Percentiles rank a stretch among this genome's conserved stretches.
These are phyloP conservation scores for Boletus huronensis DNA, from an alignment of 768 basidiomycete genomes.

Conservation along the genomic window DNA sequence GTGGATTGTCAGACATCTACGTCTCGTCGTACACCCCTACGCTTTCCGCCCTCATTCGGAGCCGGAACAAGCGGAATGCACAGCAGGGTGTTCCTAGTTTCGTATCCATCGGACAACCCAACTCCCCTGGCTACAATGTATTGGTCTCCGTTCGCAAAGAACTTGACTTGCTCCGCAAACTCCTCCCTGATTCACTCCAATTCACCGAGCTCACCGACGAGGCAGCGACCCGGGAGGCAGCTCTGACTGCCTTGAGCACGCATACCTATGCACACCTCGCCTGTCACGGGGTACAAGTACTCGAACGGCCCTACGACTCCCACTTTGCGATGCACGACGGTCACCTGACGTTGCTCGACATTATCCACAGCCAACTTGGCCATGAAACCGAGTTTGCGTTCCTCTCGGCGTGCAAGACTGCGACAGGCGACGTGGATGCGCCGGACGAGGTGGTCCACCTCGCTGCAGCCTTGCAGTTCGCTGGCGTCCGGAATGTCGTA, in stretches of 20 bases:
- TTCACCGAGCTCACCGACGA: conserved; percentile 11
- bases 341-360: conserved; percentile 20
- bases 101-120: conserved; percentile 18
- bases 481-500: conserved; percentile 27
- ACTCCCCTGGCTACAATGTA: background rate
- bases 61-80: conserved; percentile 1
- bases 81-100: conserved; percentile 5
- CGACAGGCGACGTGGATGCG: conserved; percentile 19
- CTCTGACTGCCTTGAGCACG: conserved; percentile 8
- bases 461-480: conserved; percentile 29
- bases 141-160: conserved; percentile 12
- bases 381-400: conserved; percentile 27
- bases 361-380: conserved; percentile 12
- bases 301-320: conserved; percentile 15
- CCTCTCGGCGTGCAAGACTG: conserved; percentile 31
- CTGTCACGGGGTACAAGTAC: conserved; percentile 23
- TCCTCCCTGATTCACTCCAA: conserved; percentile 7
- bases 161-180: conserved; percentile 10
- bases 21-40: conserved; percentile 33
- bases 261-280: conserved; percentile 27
- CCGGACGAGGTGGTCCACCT: conserved; percentile 32
- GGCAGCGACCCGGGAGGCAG: conserved; percentile 11
- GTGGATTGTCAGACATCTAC: conserved; percentile 24
- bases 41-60: conserved; percentile 25
- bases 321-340: conserved; percentile 19